Evolutionary conservation across 2,329 filamentous ascomycete species (phyloP), one percentile per base, ranked within the genome.

Genomic region (Colletotrichum chrysophilum): DNA sequence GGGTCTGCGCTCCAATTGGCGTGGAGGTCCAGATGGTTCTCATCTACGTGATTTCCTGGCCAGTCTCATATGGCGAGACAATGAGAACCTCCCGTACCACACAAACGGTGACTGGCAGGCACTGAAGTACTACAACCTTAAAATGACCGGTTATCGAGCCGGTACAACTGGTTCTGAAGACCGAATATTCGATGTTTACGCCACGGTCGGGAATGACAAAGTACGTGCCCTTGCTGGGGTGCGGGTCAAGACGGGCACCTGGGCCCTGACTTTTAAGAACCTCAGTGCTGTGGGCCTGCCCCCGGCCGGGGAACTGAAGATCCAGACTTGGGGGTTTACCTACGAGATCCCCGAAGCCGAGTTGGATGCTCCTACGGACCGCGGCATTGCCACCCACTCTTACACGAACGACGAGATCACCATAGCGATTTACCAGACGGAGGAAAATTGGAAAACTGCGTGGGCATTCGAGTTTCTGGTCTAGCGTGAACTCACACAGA

Each of bases 1-100:
- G 21, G 72, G 72, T n/a, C 34, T 75, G 3, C 66, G 72, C 6
- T 67, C 48, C 10, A 75, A 75, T 60, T 75, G 72, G 72, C 55
- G 55, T 58, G 55, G 55, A 26, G 24, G 55, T 58, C 55, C 55
- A 58, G 55, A 58, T 28, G 55, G 55, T 28, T 58, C 55, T 58
- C 55, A 58, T 58, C 67, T 71, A 0, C 72, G 70, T 36, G 72
- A 75, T 36, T 65, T 66, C 30, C 18, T 48, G 3, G 72, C 72
- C 7, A 48, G 55, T 16, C 72, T 75, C 14, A 52, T 75, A 16
- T 36, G 36, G 38, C 67, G 67, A 2, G 26, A 60, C 26, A 28
- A 62, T 0, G 32, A 48, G 34, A 30, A 32, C 21, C 21, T 48
- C 8, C 38, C 28, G 4, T 74, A 74, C 38, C 64, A 55, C 32